Percentiles rank a stretch among this genome's conserved stretches.
phyloP scores from a whole-genome alignment of 345 rosid genomes.

The Corchorus olitorius region DNA sequence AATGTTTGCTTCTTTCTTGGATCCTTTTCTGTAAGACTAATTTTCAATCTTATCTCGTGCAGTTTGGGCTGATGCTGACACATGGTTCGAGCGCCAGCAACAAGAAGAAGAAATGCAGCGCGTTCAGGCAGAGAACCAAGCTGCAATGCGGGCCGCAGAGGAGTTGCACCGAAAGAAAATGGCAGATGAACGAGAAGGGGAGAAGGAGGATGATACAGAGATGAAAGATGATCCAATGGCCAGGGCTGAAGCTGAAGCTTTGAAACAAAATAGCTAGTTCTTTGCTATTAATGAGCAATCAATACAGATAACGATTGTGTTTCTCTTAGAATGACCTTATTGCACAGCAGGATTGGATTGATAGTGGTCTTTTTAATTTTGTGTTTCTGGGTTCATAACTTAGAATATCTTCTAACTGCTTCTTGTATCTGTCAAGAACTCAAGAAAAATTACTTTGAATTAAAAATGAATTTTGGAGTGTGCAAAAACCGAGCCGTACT shows the following conservation, averaged over 20 bases:
- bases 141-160: slow-evolving; percentile 88
- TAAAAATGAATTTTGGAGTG: not conserved
- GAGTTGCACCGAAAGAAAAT: slow-evolving; percentile 86
- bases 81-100: slow-evolving; percentile 96
- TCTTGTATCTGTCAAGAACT: not conserved
- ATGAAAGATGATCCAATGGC: slow-evolving; percentile 83
- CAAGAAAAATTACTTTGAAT: not conserved
- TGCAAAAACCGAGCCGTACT: not conserved
- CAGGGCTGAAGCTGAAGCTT: slow-evolving; percentile 66
- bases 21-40: not conserved
- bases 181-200: slow-evolving; percentile 85
- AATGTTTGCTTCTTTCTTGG: not conserved
- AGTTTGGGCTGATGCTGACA: slow-evolving; percentile 99
- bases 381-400: not conserved
- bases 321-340: not conserved
- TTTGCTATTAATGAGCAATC: not conserved
- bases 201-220: slow-evolving; percentile 76
- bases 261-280: slow-evolving; percentile 33
- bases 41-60: slow-evolving; percentile 20
- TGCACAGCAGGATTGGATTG: not conserved
- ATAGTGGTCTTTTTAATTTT: not conserved
- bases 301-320: not conserved
- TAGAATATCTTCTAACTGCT: not conserved
- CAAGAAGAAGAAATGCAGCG: slow-evolving; percentile 88
- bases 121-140: slow-evolving; percentile 80